These are phyloP conservation scores for Xylariaceae sp. DNA, from an alignment of 2,329 filamentous ascomycete genomes.

Conservation along the genomic window DNA sequence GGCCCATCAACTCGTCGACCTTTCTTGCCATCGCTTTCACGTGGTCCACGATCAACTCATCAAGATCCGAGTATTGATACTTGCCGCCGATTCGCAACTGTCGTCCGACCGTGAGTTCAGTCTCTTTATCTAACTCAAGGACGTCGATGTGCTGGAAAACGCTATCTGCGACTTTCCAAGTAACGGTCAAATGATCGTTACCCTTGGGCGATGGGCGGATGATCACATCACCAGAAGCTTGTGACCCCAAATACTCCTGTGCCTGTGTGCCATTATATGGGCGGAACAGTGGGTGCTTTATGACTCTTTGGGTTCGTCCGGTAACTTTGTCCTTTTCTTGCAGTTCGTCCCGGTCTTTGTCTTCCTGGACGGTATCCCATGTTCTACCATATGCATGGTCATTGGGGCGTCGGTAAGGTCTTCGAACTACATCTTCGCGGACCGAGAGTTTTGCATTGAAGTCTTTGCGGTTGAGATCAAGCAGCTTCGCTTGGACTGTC, in stretches of 20 bases:
- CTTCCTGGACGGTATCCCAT: constrained; percentile 84
- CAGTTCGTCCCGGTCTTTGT: constrained; percentile 74
- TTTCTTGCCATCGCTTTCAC: constrained; percentile 98
- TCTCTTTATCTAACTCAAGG: constrained; percentile 93
- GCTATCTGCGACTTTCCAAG: constrained; percentile 95
- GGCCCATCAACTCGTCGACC: constrained; percentile 90
- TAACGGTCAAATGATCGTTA: constrained; percentile 89
- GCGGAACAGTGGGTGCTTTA: constrained; percentile 95
- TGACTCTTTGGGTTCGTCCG: constrained; percentile 84
- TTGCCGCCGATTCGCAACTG: constrained; percentile 81
- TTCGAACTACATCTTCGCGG: constrained; percentile 73
- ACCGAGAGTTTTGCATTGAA: constrained; percentile 82
- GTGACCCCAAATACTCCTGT: constrained; percentile 86
- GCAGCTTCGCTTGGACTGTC: constrained; percentile 81
- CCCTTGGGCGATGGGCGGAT: constrained; percentile 95
- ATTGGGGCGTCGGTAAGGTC: constrained; percentile 64
- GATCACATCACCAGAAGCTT: constrained; percentile 82
- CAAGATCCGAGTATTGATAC: constrained; percentile 90
- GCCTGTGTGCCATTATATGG: constrained; percentile 90
- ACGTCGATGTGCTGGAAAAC: constrained; percentile 99
- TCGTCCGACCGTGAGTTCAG: constrained; percentile 88
- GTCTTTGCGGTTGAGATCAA: constrained; percentile 81
- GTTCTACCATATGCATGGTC: constrained; percentile 67
- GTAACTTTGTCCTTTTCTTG: constrained; percentile 82
- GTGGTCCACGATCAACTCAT: constrained; percentile 95